These are phyloP conservation scores for Monosporascus sp. DNA, from an alignment of 2,329 filamentous ascomycete species.

Conservation along the genomic window DNA sequence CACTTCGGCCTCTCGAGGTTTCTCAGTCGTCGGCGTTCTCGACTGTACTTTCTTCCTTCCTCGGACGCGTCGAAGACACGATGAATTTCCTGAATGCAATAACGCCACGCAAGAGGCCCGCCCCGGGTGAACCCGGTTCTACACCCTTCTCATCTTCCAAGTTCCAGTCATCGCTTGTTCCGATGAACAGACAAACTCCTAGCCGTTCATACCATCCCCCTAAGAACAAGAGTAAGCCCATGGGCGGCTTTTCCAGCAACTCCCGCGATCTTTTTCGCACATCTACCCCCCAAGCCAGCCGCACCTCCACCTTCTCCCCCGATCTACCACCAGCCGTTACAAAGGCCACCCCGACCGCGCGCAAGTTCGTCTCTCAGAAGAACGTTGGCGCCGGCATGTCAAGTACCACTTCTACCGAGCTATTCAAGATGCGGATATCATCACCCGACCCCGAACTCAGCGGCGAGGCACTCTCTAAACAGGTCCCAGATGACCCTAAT, in stretches of 20 bases:
- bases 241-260: conserved; percentile 7
- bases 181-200: conserved; percentile 20
- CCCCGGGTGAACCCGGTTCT: conserved; percentile 23
- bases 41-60: neutral
- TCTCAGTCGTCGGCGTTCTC: neutral
- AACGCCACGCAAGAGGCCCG: conserved; percentile 23
- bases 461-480: conserved; percentile 47
- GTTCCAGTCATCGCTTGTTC: conserved; percentile 29
- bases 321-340: conserved; percentile 20
- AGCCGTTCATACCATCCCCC: conserved; percentile 14
- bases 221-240: conserved; percentile 10
- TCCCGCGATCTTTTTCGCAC: conserved; percentile 26
- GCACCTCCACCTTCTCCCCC: conserved; percentile 23
- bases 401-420: conserved; percentile 42
- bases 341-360: conserved; percentile 15
- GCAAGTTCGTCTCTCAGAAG: conserved; percentile 28
- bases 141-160: conserved; percentile 23
- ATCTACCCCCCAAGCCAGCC: conserved; percentile 20
- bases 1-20: neutral
- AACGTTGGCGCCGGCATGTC: conserved; percentile 44
- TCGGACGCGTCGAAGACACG: conserved; percentile 7
- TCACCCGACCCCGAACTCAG: conserved; percentile 51
- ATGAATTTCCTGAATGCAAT: conserved; percentile 17
- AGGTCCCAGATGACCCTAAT: conserved; percentile 47
- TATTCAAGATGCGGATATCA: conserved; percentile 54